Evolutionary conservation across 805 yeast species (phyloP).

Genomic region (Millerago galiae): DNA sequence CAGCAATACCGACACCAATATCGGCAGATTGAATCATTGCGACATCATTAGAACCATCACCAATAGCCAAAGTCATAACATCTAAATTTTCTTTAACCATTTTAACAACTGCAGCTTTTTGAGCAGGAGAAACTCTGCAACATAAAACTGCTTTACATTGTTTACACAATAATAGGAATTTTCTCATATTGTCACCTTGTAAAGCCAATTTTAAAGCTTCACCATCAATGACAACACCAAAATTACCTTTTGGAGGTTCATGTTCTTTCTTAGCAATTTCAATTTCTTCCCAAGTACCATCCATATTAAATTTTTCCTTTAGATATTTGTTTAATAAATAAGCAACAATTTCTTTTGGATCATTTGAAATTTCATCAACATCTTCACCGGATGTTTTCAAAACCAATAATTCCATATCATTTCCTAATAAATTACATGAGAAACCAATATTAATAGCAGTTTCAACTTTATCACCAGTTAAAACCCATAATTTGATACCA

Average conservation of each 20-base stretch:
- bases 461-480: slow-evolving; percentile 86
- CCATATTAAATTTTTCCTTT: slow-evolving; percentile 48
- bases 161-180: slow-evolving; percentile 66
- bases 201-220: slow-evolving; percentile 60
- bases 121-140: slow-evolving; percentile 86
- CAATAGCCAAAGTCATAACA: slow-evolving; percentile 83
- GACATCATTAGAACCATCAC: slow-evolving; percentile 87
- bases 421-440: slow-evolving; percentile 71
- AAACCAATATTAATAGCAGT: slow-evolving; percentile 86
- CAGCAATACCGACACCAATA: slow-evolving; percentile 86
- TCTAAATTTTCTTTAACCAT: slow-evolving; percentile 66
- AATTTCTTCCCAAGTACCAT: slow-evolving; percentile 54
- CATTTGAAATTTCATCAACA: slow-evolving; percentile 35
- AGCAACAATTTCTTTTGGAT: slow-evolving; percentile 27
- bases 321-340: slow-evolving; percentile 38
- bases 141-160: slow-evolving; percentile 78
- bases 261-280: slow-evolving; percentile 49
- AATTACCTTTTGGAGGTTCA: slow-evolving; percentile 59
- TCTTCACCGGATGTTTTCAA: slow-evolving; percentile 55
- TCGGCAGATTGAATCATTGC: slow-evolving; percentile 89
- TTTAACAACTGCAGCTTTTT: slow-evolving; percentile 77
- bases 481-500: slow-evolving; percentile 80
- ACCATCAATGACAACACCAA: slow-evolving; percentile 75
- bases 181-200: slow-evolving; percentile 38
- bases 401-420: slow-evolving; percentile 69